Evolutionary conservation across 805 yeast species (phyloP).

Genomic region (Ogataea kodamae): DNA sequence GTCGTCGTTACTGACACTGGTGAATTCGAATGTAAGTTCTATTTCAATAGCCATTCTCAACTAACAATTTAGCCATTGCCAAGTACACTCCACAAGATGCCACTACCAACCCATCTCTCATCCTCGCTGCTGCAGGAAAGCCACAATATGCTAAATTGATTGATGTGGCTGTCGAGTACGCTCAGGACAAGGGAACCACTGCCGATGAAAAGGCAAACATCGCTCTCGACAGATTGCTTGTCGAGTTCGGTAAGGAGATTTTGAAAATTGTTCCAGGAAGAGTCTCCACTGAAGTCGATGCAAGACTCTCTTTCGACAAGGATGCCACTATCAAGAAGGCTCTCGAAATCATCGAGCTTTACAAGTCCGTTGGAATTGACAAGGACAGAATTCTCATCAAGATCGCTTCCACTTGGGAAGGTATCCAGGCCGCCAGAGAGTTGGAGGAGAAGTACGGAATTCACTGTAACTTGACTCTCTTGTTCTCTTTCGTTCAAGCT

Average conservation of each 20-base stretch:
- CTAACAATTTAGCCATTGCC: slow-evolving; percentile 62
- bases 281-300: slow-evolving; percentile 98
- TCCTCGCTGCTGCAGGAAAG: slow-evolving; percentile 92
- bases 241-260: slow-evolving; percentile 94
- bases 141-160: slow-evolving; percentile 84
- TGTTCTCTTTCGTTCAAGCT: slow-evolving; percentile 95
- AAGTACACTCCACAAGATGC: slow-evolving; percentile 99
- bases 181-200: slow-evolving; percentile 57
- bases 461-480: slow-evolving; percentile 91
- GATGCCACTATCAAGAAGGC: slow-evolving; percentile 94
- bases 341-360: slow-evolving; percentile 79
- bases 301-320: slow-evolving; percentile 94
- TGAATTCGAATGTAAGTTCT: slow-evolving; percentile 74
- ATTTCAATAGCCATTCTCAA: not conserved
- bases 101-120: slow-evolving; percentile 97
- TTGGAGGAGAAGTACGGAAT: slow-evolving; percentile 86
- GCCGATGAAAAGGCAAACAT: slow-evolving; percentile 67
- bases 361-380: slow-evolving; percentile 77
- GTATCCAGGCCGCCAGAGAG: slow-evolving; percentile 97
- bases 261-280: slow-evolving; percentile 96
- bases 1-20: slow-evolving; percentile 98
- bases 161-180: slow-evolving; percentile 87
- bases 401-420: slow-evolving; percentile 98
- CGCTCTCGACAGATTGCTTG: slow-evolving; percentile 89
- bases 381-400: slow-evolving; percentile 93